Conservation (phyloP, 2,329 filamentous ascomycete species). For the Macrophomina tecta region DNA sequence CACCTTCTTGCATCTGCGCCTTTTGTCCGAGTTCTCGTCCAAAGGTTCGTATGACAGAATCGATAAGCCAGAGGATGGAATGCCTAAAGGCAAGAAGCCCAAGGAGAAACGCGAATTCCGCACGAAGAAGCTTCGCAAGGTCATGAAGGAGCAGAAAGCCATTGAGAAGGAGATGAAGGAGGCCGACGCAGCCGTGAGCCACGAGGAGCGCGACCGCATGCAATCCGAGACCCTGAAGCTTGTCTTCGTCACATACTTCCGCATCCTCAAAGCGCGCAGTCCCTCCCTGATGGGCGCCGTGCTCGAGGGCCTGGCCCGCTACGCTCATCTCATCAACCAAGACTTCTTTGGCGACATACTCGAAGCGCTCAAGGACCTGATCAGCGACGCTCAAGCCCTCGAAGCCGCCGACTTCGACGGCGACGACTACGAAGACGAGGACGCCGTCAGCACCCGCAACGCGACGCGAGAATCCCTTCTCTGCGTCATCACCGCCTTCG, state of each 20-base stretch:
- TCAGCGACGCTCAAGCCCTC: conserved; percentile 69
- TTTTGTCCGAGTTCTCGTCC: conserved; percentile 84
- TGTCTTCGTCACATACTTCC: conserved; percentile 94
- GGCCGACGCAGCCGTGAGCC: conserved; percentile 86
- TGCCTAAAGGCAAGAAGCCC: conserved; percentile 60
- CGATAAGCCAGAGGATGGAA: conserved; percentile 58
- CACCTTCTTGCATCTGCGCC: conserved; percentile 85
- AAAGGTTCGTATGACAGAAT: conserved; percentile 81
- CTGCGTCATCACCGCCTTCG: conserved; percentile 94
- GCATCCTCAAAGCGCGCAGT: conserved; percentile 82
- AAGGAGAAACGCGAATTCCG: conserved; percentile 84
- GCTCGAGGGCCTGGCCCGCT: conserved; percentile 90
- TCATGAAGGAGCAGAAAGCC: conserved; percentile 81
- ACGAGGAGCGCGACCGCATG: conserved; percentile 92
- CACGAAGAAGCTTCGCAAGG: conserved; percentile 85
- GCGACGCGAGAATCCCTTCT: conserved; percentile 85
- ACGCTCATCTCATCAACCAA: conserved; percentile 96
- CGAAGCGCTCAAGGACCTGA: conserved; percentile 91
- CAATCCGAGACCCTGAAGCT: conserved; percentile 95
- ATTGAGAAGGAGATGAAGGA: conserved; percentile 93
- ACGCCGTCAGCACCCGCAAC: conserved; percentile 64
- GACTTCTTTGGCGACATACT: conserved; percentile 97
- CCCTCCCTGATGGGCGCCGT: conserved; percentile 95
- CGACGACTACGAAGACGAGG: conserved; percentile 51
- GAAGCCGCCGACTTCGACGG: conserved; percentile 50